Evolutionary conservation across 768 basidiomycete species (phyloP).

Genomic region (Russula griseocarnosa): DNA sequence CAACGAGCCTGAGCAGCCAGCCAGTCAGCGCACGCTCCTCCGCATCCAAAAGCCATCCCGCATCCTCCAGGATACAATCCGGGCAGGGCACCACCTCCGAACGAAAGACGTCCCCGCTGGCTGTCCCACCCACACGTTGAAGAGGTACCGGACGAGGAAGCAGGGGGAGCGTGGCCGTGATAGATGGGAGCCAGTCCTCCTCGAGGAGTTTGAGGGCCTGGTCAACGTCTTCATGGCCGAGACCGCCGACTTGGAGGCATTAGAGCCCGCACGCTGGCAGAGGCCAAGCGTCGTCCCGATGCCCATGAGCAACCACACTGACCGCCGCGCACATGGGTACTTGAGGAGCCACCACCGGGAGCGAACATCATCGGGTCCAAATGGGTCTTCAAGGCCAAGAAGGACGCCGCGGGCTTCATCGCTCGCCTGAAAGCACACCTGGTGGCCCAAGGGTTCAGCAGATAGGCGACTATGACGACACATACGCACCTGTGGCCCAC

Average conservation of each 20-base stretch:
- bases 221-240: background rate
- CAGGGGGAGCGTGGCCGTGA: background rate
- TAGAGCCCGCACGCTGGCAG: background rate
- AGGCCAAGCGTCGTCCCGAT: background rate
- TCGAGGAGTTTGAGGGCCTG: background rate
- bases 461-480: slow-evolving; percentile 35
- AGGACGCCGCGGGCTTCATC: slow-evolving; percentile 34
- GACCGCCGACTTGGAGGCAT: background rate
- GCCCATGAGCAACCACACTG: background rate
- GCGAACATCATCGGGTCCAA: slow-evolving; percentile 15
- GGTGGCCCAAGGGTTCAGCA: slow-evolving; percentile 40
- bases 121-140: too few relatives aligned
- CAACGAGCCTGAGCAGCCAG: too few relatives aligned
- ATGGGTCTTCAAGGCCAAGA: slow-evolving; percentile 35
- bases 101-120: too few relatives aligned
- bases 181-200: background rate
- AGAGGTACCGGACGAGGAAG: background rate
- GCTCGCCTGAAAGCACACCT: slow-evolving; percentile 35
- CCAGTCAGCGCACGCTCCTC: too few relatives aligned
- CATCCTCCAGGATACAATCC: too few relatives aligned
- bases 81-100: too few relatives aligned
- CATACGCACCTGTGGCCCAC: slow-evolving; percentile 29
- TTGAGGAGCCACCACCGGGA: background rate
- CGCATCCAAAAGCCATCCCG: too few relatives aligned
- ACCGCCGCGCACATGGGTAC: background rate